Conservation (phyloP, 163 green algal genomes). For the Chlorella variabilis region DNA sequence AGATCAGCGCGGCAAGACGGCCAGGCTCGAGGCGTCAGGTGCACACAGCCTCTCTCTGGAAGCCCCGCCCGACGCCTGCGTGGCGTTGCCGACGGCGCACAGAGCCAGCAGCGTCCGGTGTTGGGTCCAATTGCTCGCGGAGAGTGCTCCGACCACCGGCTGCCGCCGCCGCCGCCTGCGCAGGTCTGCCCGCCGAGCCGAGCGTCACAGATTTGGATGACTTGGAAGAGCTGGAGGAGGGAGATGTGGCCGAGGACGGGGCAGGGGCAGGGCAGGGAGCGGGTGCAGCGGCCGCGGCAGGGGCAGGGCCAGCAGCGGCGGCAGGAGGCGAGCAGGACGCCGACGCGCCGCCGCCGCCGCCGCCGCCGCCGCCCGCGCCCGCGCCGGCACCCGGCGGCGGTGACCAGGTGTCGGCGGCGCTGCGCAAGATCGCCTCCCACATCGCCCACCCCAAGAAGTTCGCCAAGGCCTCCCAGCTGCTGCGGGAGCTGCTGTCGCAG, state of each 20-base stretch:
- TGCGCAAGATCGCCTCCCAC: slow-evolving; percentile 66
- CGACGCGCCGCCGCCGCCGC: background rate
- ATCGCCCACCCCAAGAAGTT: slow-evolving; percentile 78
- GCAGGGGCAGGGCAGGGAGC: background rate
- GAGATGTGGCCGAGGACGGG: too few species aligned
- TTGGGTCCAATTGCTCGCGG: too few species aligned
- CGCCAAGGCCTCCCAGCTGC: slow-evolving; percentile 68
- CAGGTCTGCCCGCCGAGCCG: too few species aligned
- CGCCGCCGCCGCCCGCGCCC: background rate
- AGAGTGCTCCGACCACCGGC: too few species aligned
- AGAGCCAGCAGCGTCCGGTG: too few species aligned
- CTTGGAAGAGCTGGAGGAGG: background rate
- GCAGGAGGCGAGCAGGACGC: background rate
- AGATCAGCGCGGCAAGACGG: background rate
- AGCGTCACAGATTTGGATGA: background rate
- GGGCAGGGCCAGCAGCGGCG: background rate
- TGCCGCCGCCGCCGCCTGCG: too few species aligned
- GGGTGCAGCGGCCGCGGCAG: background rate
- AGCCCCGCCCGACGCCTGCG: too few species aligned
- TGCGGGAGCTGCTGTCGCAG: slow-evolving; percentile 69
- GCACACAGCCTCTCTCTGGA: background rate
- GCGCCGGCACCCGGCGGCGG: background rate
- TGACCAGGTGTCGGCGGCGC: slow-evolving; percentile 48
- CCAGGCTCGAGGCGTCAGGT: background rate
- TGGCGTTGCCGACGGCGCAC: too few species aligned